Conservation (phyloP, 176 grass and related monocot genomes). For the Secale cereale region DNA sequence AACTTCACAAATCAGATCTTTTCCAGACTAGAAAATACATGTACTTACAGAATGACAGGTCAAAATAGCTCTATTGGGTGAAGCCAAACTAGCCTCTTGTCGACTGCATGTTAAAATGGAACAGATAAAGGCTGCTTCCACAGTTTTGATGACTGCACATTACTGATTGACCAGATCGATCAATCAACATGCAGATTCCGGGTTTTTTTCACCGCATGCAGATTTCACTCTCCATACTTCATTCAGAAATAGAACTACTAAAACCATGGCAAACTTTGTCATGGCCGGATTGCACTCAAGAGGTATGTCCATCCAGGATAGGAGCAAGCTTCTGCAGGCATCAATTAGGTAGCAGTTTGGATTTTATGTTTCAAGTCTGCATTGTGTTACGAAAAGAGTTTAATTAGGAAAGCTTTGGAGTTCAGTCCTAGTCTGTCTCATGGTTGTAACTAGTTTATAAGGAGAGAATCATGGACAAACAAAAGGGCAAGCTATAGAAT, state of each 20-base stretch:
- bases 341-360: neutral
- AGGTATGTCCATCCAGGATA: neutral
- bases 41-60: neutral
- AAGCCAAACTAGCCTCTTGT: neutral
- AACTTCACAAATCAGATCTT: neutral
- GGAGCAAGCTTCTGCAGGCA: neutral
- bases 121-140: neutral
- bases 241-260: neutral
- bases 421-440: neutral
- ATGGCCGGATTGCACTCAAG: neutral
- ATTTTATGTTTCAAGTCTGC: neutral
- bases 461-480: neutral
- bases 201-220: neutral
- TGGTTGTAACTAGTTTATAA: neutral
- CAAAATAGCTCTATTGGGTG: neutral
- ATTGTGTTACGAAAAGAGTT: neutral
- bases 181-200: neutral
- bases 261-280: neutral
- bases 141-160: neutral
- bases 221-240: conserved; percentile 4
- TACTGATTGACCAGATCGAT: neutral
- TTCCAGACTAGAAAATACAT: neutral
- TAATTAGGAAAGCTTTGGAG: conserved; percentile 2
- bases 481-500: neutral
- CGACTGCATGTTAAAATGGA: neutral